Base-by-base conservation (phyloP, 768 basidiomycete species). In the Crassisporium funariophilum region DNA sequence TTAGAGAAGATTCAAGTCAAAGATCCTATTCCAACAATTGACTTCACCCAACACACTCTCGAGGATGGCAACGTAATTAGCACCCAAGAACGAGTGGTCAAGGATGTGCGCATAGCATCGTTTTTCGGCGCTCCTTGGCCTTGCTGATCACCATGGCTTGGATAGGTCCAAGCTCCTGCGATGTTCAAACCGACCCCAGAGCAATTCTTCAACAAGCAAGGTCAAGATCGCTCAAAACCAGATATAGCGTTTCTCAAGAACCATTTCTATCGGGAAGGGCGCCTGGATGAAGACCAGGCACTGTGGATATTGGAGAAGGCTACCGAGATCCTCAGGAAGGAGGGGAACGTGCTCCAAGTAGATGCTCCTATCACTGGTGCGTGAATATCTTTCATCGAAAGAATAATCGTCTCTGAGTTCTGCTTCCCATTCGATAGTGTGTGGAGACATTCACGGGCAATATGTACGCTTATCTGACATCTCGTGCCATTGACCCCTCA, bases 391-490 rank as follows among this genome's bases (percentile, higher is more conserved):
- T 36, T 54, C 23, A 31, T 21, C 41, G 24, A 11, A 12, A 33
- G 37, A 40, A 35, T 36, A 39, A 41, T 46, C 44, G 45, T 23
- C 15, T 50, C 20, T 45, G 8, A 16, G 17, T 29, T 45, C 5
- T 38, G 47, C 16, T 27, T 39, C 33, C 47, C 46, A 41, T 31
- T 49, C 46, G 16, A n/a, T 58, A 93, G 92, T 94, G 27, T 98
- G 95, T 66, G 97, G 95, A 38, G 95, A 98, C 71, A 97, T 98
- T 36, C 95, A 98, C 59, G 95, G 95, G 1, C 95, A 99, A 91
- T 99, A 99, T 72, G 95, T 97, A 58, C 65, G 89, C 73, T 47
- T 41, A 31, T 33, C 20, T 42, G 31, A 22, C 27, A 35, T 35
- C 19, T 39, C 17, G 50, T n/a, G 31, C 23, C 16, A 47, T 33